Base-by-base conservation (phyloP, 768 basidiomycete species). In the Psilocybe sp. region DNA sequence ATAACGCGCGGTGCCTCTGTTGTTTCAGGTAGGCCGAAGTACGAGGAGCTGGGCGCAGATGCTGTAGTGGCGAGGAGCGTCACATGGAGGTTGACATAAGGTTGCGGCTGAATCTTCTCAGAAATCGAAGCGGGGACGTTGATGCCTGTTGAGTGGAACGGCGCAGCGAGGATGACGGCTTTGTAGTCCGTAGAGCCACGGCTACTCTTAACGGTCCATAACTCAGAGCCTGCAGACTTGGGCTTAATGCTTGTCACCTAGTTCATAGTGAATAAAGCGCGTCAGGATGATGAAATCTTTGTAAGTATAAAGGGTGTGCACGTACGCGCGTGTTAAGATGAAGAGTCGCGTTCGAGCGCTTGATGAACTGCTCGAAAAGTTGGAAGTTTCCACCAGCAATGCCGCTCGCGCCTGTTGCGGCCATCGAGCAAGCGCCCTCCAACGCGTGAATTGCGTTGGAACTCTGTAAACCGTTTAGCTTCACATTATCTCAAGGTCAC, bases 21-120 rank as follows among this genome's bases (percentile, higher is more conserved):
- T 18, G 68, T 64, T 0, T 71, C 40, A 1, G 72, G 52, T 32
- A 88, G 71, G 41, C 75, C 78, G 64, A 98, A 94, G 68, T 91
- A 92, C 2, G 70, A 67, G 0, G 90, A 71, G 54, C 82, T 77
- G 7, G 87, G 72, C 9, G 65, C 67, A 4, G 83, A 68, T 2
- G 84, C 73, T 10, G 83, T 84, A 1, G 96, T 98, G n/a, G 85
- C 78, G 35, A 98, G 73, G 16, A 93, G 77, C 9, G 96, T 97
- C 44, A 96, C 93, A 62, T 95, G 90, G 2, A 98, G 81, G 55
- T 78, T 81, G 41, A 92, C 78, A 63, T 96, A 97, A 16, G 85
- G 82, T 55, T 89, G 87, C 34, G 72, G 60, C 2, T 86, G 84
- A 31, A 93, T 79, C 41, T 73, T 73, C 3, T 73, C 65, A 4